Conservation (phyloP, 2,329 filamentous ascomycete species). For the Ceratocystis huliohia region DNA sequence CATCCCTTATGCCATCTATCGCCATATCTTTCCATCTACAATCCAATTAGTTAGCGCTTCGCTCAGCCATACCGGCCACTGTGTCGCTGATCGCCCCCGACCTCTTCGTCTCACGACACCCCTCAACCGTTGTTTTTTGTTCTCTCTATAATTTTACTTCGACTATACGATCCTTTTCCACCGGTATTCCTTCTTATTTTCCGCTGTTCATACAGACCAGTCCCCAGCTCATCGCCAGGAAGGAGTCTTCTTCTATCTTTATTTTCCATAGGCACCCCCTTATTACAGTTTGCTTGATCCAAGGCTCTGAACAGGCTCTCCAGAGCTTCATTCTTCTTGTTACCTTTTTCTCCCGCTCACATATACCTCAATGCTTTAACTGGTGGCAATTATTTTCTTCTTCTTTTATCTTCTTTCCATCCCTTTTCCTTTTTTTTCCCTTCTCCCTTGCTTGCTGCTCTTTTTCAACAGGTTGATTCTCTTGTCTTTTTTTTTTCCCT, state of each 20-base stretch:
- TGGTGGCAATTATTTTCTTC: slow-evolving; percentile 9
- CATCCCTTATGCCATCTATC: slow-evolving; percentile 1
- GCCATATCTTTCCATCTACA: not conserved
- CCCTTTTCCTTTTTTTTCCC: not conserved
- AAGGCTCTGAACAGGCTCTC: not conserved
- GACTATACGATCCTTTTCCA: slow-evolving; percentile 3
- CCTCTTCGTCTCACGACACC: not conserved
- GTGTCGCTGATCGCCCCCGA: not conserved
- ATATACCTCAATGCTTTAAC: slow-evolving; percentile 4
- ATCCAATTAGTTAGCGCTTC: not conserved
- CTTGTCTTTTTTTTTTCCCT: slow-evolving; percentile 7
- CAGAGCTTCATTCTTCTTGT: not conserved
- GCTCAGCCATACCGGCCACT: not conserved
- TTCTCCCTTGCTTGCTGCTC: not conserved
- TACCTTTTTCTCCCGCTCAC: not conserved
- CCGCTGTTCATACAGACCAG: not conserved
- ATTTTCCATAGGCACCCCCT: not conserved
- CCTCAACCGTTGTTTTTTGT: not conserved
- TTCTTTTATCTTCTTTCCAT: slow-evolving; percentile 4
- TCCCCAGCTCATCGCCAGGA: not conserved
- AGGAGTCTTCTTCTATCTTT: not conserved
- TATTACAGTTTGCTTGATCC: not conserved
- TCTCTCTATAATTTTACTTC: slow-evolving; percentile 7
- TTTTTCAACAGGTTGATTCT: not conserved
- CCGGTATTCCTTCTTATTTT: not conserved